phyloP scores from a whole-genome alignment of 225 moss, liverwort and hornwort genomes.

The Marchantia paleacea region DNA sequence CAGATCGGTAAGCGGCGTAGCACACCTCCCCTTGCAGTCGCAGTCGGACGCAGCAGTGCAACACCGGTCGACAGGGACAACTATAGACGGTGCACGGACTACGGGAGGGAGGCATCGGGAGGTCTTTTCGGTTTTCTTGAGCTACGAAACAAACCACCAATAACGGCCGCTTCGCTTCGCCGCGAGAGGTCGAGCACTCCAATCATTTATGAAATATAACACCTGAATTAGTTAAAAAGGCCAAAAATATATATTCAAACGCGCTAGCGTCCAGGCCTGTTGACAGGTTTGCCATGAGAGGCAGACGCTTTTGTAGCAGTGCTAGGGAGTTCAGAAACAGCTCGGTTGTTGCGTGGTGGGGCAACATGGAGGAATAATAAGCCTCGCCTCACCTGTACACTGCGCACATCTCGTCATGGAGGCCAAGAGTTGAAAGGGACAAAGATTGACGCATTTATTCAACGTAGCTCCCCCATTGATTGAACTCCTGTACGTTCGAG shows the following conservation, averaged over 20 bases:
- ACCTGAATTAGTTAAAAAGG: neutral
- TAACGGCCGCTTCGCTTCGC: neutral
- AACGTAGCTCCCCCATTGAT: too few relatives aligned
- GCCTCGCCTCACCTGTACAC: neutral
- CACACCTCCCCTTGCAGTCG: too few relatives aligned
- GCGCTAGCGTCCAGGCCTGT: neutral
- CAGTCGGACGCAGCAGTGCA: too few relatives aligned
- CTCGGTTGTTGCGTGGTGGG: neutral
- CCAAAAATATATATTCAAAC: neutral
- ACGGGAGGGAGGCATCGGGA: too few relatives aligned
- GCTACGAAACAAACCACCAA: neutral
- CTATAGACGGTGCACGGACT: too few relatives aligned
- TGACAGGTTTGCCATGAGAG: neutral
- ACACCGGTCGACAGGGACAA: too few relatives aligned
- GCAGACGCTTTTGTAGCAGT: neutral
- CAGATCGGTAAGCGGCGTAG: too few relatives aligned
- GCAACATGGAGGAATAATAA: neutral
- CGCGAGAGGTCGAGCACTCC: neutral
- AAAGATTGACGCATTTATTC: slow-evolving; percentile 1
- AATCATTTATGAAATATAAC: neutral
- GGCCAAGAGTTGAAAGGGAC: neutral
- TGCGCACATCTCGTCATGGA: neutral
- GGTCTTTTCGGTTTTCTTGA: too few relatives aligned
- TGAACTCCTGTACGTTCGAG: slow-evolving; percentile 2
- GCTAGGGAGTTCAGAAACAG: neutral